Conservation (phyloP, 345 rosid species). For the Syzygium aromaticum region DNA sequence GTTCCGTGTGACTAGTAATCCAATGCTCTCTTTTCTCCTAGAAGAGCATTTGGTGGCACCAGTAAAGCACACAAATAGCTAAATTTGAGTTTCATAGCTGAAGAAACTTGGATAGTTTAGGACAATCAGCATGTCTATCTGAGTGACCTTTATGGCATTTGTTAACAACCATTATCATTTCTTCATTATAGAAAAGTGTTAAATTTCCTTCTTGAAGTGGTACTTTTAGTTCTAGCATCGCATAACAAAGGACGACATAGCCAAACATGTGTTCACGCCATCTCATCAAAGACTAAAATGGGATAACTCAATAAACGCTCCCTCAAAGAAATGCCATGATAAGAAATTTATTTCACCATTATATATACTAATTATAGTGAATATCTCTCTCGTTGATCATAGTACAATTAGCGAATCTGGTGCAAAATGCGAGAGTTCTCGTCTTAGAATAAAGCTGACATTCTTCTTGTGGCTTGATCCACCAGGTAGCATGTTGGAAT, state of each 20-base stretch:
- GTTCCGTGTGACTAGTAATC: background rate
- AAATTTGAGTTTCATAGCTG: background rate
- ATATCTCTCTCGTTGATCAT: background rate
- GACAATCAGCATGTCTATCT: background rate
- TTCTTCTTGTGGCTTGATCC: background rate
- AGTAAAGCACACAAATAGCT: background rate
- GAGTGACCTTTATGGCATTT: background rate
- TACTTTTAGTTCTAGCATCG: background rate
- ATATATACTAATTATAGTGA: background rate
- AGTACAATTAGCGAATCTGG: background rate
- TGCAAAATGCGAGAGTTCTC: background rate
- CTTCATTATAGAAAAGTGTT: background rate
- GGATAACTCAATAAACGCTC: background rate
- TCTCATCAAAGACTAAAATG: background rate
- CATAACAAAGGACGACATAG: background rate
- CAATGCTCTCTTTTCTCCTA: background rate
- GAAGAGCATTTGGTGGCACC: background rate
- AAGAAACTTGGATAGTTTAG: background rate
- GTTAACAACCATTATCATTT: background rate
- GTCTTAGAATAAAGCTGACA: background rate
- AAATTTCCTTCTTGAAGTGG: background rate
- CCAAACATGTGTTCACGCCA: background rate
- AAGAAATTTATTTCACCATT: background rate
- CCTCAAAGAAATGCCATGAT: background rate
- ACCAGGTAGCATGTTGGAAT: conserved; percentile 70